A percentile compares a stretch with the other conserved stretches of the same genome.
phyloP scores from a whole-genome alignment of 169 alveolate genomes.

The Plasmodium malariae region DNA sequence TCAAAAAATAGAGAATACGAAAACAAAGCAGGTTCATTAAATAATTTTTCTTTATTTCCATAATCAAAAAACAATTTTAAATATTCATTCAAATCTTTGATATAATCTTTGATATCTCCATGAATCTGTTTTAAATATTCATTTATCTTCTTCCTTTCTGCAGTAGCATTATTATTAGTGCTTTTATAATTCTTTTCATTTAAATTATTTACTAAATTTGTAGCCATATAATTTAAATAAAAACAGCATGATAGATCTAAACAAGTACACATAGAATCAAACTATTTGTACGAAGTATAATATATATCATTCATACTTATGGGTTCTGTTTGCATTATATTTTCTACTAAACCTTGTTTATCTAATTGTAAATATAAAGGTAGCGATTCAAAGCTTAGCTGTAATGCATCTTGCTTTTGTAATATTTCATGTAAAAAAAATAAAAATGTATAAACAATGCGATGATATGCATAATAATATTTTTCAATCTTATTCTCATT shows the following conservation, averaged over 20 bases:
- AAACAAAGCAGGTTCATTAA: constrained; percentile 13
- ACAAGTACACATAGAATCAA: constrained; percentile 19
- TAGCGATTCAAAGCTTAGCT: background rate
- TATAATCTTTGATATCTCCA: constrained; percentile 1
- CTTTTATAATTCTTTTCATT: background rate
- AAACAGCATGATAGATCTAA: background rate
- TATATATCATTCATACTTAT: constrained; percentile 16
- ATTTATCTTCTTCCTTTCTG: constrained; percentile 10
- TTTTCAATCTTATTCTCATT: constrained; percentile 2
- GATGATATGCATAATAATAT: constrained; percentile 33
- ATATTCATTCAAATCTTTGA: constrained; percentile 13
- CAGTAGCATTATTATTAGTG: background rate
- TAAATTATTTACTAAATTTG: constrained; percentile 2
- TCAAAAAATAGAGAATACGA: constrained; percentile 40
- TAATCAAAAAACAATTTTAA: constrained; percentile 11
- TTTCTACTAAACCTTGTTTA: background rate
- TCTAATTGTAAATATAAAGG: background rate
- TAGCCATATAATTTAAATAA: constrained; percentile 16
- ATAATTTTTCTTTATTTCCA: constrained; percentile 1
- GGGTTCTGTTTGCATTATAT: background rate
- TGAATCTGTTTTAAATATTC: background rate
- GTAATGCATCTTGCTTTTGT: constrained; percentile 21
- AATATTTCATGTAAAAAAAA: background rate
- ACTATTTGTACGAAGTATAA: background rate
- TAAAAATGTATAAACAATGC: background rate